Evolutionary conservation across 805 yeast genomes (phyloP), one percentile per base, ranked within the genome.

Genomic region (Candida tallmaniae): DNA sequence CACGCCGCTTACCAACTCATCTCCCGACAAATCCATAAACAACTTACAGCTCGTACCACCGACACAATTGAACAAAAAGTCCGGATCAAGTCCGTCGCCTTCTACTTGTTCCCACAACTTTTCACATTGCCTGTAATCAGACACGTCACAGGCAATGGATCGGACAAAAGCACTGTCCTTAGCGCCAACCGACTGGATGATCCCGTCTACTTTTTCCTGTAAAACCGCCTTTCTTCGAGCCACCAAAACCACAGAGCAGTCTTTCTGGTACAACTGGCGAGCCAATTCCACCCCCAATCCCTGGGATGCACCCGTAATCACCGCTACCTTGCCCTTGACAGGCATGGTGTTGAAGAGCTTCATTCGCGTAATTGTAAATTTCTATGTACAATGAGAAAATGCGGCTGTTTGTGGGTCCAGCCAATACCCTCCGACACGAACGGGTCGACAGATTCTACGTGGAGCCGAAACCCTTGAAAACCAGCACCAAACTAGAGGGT

Each of bases 271-370:
- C 29, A 80, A 62, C 36, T 73, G 67, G 27, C 64, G 62, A 0
- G 95, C 95, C 37, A 90, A 57, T 24, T 82, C 84, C 3, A 78
- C 78, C 0, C 98, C 98, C 1, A 90, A 65, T 0, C 98, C 98
- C 51, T 90, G 98, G 0, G 96, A 87, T 0, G 87, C 97, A 3
- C 98, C 98, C 0, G 95, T 76, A n/a, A 90, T 70, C 12, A 90
- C 70, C 3, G 82, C 88, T 1, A 74, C 53, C 51, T 72, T 74
- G 18, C 73, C 72, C 32, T 69, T 62, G 8, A 74, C 56, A 23
- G 50, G 42, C 32, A 65, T 56, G 22, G 58, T 39, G 4, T 29
- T 29, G 6, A 8, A 8, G 21, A 31, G 24, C 29, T n/a, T n/a
- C n/a, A n/a, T n/a, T n/a, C n/a, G n/a, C n/a, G n/a, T n/a, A n/a